Base-by-base conservation (phyloP, 129 eudicot species). In the Artemisia annua region DNA sequence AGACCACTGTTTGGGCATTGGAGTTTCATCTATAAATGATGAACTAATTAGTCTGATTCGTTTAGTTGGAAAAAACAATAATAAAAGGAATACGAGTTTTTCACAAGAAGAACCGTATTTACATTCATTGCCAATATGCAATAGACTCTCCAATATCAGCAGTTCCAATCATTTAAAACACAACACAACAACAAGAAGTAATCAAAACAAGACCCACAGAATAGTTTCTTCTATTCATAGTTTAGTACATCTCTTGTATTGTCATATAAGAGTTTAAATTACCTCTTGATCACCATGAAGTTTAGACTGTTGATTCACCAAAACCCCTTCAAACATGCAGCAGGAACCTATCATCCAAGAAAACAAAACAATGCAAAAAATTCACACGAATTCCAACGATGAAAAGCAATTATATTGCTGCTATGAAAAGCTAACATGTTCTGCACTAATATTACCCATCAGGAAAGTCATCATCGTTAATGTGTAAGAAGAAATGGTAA, bases 191-290 rank as follows among this genome's bases (percentile, higher is more conserved):
- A 52, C 19, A 52, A 13, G 7, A 62, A 62, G 14, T 62, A 30
- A 62, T 62, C 32, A 62, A 28, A 62, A 62, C 12, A 15, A 15
- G 67, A 28, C 67, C 48, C 67, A 62, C 15, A 6, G 46, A 62
- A 62, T 62, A 62, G n/a, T 44, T 62, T 62, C 19, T 62, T 12
- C 66, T 61, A 28, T 11, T 4, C 67, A 62, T 14, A 11, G 46
- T 39, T 39, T 39, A 39, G 7, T 39, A 39, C 18, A 62, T 62
- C 67, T 5, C 18, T 3, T 7, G 57, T 15, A 14, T 12, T 26
- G 5, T 62, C 48, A 62, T 62, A 62, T 28, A 13, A 24, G 66
- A 61, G 18, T 28, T 62, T 62, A 28, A 28, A 17, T 62, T 62
- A 62, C 67, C 67, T 62, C 67, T 62, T 30, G 48, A 30, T 62